Percentiles rank a stretch among this genome's conserved stretches.
phyloP scores from a whole-genome alignment of 176 grass and related monocot species.

The Rhynchospora tenuis region DNA sequence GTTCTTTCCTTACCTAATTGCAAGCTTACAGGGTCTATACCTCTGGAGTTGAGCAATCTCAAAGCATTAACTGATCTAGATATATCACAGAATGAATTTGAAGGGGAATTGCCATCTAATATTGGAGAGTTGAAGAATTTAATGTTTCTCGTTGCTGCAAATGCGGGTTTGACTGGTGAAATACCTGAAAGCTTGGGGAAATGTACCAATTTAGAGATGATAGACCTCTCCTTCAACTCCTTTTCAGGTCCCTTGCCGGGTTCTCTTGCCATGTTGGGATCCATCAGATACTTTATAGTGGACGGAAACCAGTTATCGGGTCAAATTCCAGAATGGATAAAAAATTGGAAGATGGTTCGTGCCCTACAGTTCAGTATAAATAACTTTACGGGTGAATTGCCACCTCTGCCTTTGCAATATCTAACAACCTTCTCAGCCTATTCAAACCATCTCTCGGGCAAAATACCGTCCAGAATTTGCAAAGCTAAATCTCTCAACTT shows the following conservation, averaged over 20 bases:
- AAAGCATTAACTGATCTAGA: slow-evolving; percentile 67
- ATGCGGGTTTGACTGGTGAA: slow-evolving; percentile 52
- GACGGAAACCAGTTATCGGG: slow-evolving; percentile 66
- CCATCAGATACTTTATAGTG: slow-evolving; percentile 50
- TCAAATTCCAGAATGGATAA: slow-evolving; percentile 68
- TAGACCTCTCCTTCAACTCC: slow-evolving; percentile 67
- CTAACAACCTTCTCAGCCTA: slow-evolving; percentile 67
- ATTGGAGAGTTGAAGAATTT: slow-evolving; percentile 63
- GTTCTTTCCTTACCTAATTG: slow-evolving; percentile 45
- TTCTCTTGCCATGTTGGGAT: slow-evolving; percentile 50
- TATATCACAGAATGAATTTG: slow-evolving; percentile 79
- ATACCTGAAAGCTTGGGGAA: slow-evolving; percentile 57
- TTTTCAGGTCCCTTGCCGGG: slow-evolving; percentile 59
- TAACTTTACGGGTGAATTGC: slow-evolving; percentile 59
- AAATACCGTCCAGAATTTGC: slow-evolving; percentile 56
- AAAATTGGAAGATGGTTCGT: slow-evolving; percentile 48
- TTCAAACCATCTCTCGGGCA: slow-evolving; percentile 74
- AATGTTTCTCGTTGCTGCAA: slow-evolving; percentile 47
- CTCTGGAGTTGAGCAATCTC: slow-evolving; percentile 49
- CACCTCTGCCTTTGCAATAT: slow-evolving; percentile 45
- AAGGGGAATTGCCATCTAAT: slow-evolving; percentile 49
- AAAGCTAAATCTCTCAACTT: slow-evolving; percentile 46
- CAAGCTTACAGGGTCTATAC: slow-evolving; percentile 64
- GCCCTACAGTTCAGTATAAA: slow-evolving; percentile 64
- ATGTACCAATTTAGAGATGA: slow-evolving; percentile 65